phyloP scores from a whole-genome alignment of 1,139 yeast species.

The Sporopachydermia cereana region DNA sequence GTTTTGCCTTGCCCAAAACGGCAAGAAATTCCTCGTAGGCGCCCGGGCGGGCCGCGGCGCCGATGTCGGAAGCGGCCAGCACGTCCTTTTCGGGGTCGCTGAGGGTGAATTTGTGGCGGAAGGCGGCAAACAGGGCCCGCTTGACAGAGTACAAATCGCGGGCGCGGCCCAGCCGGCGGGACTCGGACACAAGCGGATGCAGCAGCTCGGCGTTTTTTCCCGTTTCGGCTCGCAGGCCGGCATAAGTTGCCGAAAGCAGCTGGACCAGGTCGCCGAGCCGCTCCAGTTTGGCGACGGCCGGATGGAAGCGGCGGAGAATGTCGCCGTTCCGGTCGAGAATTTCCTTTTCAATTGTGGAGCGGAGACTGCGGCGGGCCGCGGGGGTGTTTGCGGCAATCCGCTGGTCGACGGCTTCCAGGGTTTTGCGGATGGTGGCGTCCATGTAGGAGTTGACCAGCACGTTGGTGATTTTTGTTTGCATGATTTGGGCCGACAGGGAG shows the following conservation, averaged over 20 bases:
- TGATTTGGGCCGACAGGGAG: not conserved
- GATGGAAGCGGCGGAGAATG: slow-evolving; percentile 49
- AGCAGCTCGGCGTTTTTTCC: slow-evolving; percentile 19
- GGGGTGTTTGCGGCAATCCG: slow-evolving; percentile 22
- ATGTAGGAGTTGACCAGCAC: slow-evolving; percentile 26
- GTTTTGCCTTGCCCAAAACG: slow-evolving; percentile 48
- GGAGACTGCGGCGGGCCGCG: slow-evolving; percentile 38
- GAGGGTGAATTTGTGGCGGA: slow-evolving; percentile 55
- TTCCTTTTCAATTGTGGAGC: slow-evolving; percentile 64
- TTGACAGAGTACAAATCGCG: slow-evolving; percentile 37
- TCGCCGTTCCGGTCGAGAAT: slow-evolving; percentile 48
- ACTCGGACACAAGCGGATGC: slow-evolving; percentile 23
- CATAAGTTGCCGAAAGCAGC: slow-evolving; percentile 21
- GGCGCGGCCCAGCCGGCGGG: slow-evolving; percentile 31
- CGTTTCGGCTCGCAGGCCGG: slow-evolving; percentile 20
- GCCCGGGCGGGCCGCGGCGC: slow-evolving; percentile 19
- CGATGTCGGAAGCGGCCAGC: slow-evolving; percentile 13
- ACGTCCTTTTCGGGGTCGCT: slow-evolving; percentile 50
- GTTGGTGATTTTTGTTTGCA: slow-evolving; percentile 16
- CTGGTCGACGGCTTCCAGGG: slow-evolving; percentile 22
- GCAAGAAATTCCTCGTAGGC: slow-evolving; percentile 50
- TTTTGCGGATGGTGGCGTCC: slow-evolving; percentile 24
- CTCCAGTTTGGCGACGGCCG: slow-evolving; percentile 34
- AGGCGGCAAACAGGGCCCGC: slow-evolving; percentile 42
- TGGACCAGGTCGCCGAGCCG: slow-evolving; percentile 30